Evolutionary conservation across 2,329 filamentous ascomycete species (phyloP).

Genomic region (Elsinoe batatas): DNA sequence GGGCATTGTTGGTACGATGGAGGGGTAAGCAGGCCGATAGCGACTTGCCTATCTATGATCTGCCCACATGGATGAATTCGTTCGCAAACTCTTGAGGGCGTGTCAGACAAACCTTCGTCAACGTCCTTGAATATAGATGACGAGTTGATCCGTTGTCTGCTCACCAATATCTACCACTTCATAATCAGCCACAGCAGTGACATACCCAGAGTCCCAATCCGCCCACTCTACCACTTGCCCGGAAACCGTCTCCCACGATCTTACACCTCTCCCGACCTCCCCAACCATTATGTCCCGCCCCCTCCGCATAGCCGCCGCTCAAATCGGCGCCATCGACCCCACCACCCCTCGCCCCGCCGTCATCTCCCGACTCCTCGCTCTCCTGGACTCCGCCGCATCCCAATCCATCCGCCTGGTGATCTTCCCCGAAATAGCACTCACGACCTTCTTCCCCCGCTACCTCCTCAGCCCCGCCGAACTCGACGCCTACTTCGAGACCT

Average conservation of each 20-base stretch:
- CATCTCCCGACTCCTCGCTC: slow-evolving; percentile 40
- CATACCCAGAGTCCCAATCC: background rate
- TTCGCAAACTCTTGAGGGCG: too few species aligned
- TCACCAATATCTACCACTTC: too few species aligned
- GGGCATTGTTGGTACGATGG: slow-evolving; percentile 10
- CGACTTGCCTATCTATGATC: background rate
- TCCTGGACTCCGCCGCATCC: slow-evolving; percentile 38
- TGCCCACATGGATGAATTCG: too few species aligned
- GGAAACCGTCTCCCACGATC: background rate
- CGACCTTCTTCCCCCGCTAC: slow-evolving; percentile 48
- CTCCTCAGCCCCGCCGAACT: slow-evolving; percentile 35
- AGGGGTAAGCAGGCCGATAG: slow-evolving; percentile 9
- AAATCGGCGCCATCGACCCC: slow-evolving; percentile 41
- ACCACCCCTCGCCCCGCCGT: slow-evolving; percentile 34
- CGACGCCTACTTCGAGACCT: slow-evolving; percentile 43
- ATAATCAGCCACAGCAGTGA: background rate
- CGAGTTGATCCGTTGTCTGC: too few species aligned
- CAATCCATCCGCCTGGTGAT: slow-evolving; percentile 42
- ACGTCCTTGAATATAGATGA: background rate
- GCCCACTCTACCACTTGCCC: background rate
- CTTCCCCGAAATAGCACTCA: slow-evolving; percentile 46
- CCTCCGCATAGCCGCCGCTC: slow-evolving; percentile 44
- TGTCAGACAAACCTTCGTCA: background rate
- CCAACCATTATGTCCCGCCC: slow-evolving; percentile 28
- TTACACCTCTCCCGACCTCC: too few species aligned